Percentiles rank a stretch among this genome's conserved stretches.
Evolutionary conservation across 306 rosid species (phyloP).

Genomic region (Pachyrhizus erosus): DNA sequence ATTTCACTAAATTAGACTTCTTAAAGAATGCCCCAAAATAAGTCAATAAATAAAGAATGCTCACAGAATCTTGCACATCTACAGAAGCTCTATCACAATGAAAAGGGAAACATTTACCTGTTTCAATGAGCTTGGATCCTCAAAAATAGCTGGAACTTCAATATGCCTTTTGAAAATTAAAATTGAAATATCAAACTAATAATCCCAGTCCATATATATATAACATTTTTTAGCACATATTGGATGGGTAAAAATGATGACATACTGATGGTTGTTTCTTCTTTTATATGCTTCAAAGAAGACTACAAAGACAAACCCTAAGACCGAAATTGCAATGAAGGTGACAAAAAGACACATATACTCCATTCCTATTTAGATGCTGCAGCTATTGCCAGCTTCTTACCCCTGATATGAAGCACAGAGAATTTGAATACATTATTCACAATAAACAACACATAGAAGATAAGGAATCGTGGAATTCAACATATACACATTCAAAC

Average conservation of each 20-base stretch:
- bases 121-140: slow-evolving; percentile 79
- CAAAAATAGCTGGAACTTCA: slow-evolving; percentile 80
- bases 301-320: slow-evolving; percentile 54
- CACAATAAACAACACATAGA: slow-evolving; percentile 12
- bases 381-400: slow-evolving; percentile 18
- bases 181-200: slow-evolving; percentile 25
- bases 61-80: slow-evolving; percentile 8
- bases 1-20: neutral
- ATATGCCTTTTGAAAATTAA: slow-evolving; percentile 62
- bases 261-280: slow-evolving; percentile 76
- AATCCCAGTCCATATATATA: neutral
- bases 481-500: slow-evolving; percentile 1
- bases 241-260: neutral
- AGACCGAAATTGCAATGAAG: slow-evolving; percentile 43
- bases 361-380: slow-evolving; percentile 46
- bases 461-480: neutral
- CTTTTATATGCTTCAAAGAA: slow-evolving; percentile 74
- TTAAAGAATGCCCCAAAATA: neutral
- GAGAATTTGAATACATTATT: neutral
- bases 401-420: slow-evolving; percentile 36
- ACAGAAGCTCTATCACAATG: slow-evolving; percentile 10
- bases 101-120: slow-evolving; percentile 58
- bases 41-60: neutral
- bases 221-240: neutral
- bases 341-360: slow-evolving; percentile 48